Percentiles rank a stretch among this genome's conserved stretches.
These are phyloP conservation scores for Trichoderma semiorbis DNA, from an alignment of 2,329 filamentous ascomycete genomes.

Conservation along the genomic window DNA sequence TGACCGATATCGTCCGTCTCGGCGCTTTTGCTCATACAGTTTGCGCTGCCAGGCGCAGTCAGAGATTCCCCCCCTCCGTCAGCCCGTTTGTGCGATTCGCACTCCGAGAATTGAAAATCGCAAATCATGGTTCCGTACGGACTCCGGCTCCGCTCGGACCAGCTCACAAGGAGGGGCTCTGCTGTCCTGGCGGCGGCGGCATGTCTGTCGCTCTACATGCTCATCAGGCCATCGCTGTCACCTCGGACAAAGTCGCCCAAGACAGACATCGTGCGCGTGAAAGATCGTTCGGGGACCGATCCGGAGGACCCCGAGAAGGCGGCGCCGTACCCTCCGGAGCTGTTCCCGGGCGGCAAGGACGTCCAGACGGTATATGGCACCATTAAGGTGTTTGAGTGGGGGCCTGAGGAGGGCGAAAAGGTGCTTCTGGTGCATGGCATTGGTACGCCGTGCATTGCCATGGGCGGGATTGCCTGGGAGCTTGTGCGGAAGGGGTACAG, in stretches of 20 bases:
- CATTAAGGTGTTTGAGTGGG: constrained; percentile 76
- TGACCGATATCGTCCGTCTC: background rate
- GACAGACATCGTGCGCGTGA: constrained; percentile 6
- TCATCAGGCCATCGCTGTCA: constrained; percentile 26
- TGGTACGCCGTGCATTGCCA: constrained; percentile 69
- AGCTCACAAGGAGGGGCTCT: constrained; percentile 3
- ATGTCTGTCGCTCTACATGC: constrained; percentile 37
- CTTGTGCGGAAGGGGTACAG: constrained; percentile 65
- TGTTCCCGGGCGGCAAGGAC: constrained; percentile 65
- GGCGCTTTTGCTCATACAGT: background rate
- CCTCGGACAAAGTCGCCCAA: constrained; percentile 16
- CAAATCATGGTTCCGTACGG: constrained; percentile 15
- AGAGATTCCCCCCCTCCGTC: background rate
- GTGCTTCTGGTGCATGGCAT: constrained; percentile 79
- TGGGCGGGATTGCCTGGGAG: constrained; percentile 62
- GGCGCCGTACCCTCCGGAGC: constrained; percentile 65
- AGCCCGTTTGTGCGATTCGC: background rate
- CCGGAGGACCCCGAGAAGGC: background rate
- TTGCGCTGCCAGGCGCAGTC: background rate
- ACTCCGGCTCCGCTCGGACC: constrained; percentile 5
- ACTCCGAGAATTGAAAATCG: background rate
- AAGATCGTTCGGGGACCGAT: background rate
- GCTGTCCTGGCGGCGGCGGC: constrained; percentile 24
- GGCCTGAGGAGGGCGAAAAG: constrained; percentile 65
- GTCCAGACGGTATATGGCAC: constrained; percentile 67